phyloP scores from a whole-genome alignment of 495 filamentous ascomycete species.

The Glutinoglossum americanum region DNA sequence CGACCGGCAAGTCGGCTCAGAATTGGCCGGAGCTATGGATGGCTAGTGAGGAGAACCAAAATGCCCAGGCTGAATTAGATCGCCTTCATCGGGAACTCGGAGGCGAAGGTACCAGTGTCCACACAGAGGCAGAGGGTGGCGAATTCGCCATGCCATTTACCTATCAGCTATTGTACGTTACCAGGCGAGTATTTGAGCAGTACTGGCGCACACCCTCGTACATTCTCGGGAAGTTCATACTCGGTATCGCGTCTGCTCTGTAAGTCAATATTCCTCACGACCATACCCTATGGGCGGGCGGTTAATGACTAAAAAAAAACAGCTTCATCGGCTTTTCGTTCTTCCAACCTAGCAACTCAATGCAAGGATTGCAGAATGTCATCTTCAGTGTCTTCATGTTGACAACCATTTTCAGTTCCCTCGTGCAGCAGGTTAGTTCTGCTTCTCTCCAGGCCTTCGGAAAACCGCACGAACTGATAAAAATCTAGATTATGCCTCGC shows the following conservation, averaged over 20 bases:
- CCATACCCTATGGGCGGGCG: constrained; percentile 30
- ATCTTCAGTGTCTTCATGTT: constrained; percentile 2
- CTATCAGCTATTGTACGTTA: constrained; percentile 26
- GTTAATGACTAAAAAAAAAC: constrained; percentile 46
- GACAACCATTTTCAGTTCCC: not conserved
- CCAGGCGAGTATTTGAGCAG: constrained; percentile 29
- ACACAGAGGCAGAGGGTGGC: not conserved
- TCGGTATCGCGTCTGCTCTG: constrained; percentile 42
- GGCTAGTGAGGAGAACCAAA: constrained; percentile 33
- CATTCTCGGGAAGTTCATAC: constrained; percentile 30
- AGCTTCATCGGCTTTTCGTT: constrained; percentile 36
- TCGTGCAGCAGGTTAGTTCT: not conserved
- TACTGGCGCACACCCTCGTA: constrained; percentile 43
- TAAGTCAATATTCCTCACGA: constrained; percentile 46
- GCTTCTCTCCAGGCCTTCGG: not conserved
- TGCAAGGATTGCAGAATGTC: not conserved
- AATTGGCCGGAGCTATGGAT: constrained; percentile 71
- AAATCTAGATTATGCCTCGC: not conserved
- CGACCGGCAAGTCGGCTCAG: constrained; percentile 45
- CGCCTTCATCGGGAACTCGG: constrained; percentile 40
- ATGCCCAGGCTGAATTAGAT: constrained; percentile 26
- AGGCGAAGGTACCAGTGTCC: constrained; percentile 20
- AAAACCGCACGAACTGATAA: not conserved
- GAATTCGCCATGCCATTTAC: constrained; percentile 31
- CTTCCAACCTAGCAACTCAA: not conserved